These are phyloP conservation scores for Nadsonia commutata DNA, from an alignment of 1,139 yeast genomes.

Conservation along the genomic window DNA sequence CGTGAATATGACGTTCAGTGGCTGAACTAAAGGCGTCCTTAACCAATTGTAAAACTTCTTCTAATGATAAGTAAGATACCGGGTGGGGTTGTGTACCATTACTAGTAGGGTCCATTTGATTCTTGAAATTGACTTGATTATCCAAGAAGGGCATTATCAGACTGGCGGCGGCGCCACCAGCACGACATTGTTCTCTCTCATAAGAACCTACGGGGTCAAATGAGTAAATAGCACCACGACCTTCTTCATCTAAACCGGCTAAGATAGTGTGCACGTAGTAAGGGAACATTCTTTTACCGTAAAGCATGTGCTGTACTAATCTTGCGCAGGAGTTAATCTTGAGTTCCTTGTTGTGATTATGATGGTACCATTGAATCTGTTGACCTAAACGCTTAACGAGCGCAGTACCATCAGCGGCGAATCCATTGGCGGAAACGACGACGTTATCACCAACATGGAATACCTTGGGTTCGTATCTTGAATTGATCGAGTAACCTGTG, in stretches of 20 bases:
- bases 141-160: conserved; percentile 95
- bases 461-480: conserved; percentile 85
- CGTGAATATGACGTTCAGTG: conserved; percentile 95
- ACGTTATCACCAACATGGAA: conserved; percentile 82
- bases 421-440: conserved; percentile 86
- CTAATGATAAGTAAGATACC: conserved; percentile 36
- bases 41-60: conserved; percentile 75
- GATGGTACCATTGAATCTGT: conserved; percentile 86
- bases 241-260: conserved; percentile 90
- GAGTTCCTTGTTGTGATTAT: conserved; percentile 66
- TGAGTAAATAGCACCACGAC: conserved; percentile 88
- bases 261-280: conserved; percentile 89
- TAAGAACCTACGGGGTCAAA: conserved; percentile 97
- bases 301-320: conserved; percentile 75
- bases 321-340: conserved; percentile 70
- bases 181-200: conserved; percentile 93
- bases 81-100: conserved; percentile 39
- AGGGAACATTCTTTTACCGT: conserved; percentile 92
- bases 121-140: conserved; percentile 90
- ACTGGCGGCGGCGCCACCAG: conserved; percentile 95
- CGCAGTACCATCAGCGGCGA: conserved; percentile 88
- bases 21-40: conserved; percentile 92
- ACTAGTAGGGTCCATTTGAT: conserved; percentile 71
- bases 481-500: conserved; percentile 82
- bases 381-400: conserved; percentile 63